A percentile compares a stretch with the other conserved stretches of the same genome.
Conservation (phyloP, 139 green algal genomes). For the Micractinium sp. region DNA sequence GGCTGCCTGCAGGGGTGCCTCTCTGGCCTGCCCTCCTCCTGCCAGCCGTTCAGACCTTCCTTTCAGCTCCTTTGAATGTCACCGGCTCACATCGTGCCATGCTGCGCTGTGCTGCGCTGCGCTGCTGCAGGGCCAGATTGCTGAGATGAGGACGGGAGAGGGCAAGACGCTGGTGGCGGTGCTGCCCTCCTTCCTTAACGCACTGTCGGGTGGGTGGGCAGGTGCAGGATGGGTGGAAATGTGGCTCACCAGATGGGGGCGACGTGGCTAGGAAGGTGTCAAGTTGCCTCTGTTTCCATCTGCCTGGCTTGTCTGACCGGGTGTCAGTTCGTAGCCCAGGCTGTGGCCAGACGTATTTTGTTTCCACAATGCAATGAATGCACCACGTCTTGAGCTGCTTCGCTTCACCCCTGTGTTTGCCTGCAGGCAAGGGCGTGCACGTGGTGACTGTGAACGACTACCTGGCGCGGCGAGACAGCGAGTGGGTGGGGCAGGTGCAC, state of each 20-base stretch:
- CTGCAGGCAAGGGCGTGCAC: constrained; percentile 89
- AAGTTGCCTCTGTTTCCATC: too few species aligned
- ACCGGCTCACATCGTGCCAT: too few species aligned
- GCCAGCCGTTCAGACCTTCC: too few species aligned
- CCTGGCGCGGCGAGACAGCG: constrained; percentile 91
- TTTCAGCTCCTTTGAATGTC: too few species aligned
- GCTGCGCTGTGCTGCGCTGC: background rate
- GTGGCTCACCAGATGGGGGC: too few species aligned
- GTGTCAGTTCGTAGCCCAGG: too few species aligned
- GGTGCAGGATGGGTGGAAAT: background rate
- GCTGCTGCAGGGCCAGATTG: constrained; percentile 79
- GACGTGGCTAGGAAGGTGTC: too few species aligned
- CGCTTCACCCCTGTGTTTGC: background rate
- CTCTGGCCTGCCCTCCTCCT: too few species aligned
- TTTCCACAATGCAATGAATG: too few species aligned
- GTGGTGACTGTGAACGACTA: constrained; percentile 99
- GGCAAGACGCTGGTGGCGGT: constrained; percentile 98
- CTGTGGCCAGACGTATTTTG: too few species aligned
- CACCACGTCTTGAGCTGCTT: background rate
- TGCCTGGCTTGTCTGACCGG: too few species aligned
- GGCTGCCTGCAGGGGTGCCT: too few species aligned
- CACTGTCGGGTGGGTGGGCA: constrained; percentile 63
- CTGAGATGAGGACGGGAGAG: constrained; percentile 98
- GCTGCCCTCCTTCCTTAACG: constrained; percentile 97
- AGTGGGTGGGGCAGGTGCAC: constrained; percentile 97